These are phyloP conservation scores for Fraxinus quadrangulata DNA, from an alignment of 257 asterid species.

Conservation along the genomic window DNA sequence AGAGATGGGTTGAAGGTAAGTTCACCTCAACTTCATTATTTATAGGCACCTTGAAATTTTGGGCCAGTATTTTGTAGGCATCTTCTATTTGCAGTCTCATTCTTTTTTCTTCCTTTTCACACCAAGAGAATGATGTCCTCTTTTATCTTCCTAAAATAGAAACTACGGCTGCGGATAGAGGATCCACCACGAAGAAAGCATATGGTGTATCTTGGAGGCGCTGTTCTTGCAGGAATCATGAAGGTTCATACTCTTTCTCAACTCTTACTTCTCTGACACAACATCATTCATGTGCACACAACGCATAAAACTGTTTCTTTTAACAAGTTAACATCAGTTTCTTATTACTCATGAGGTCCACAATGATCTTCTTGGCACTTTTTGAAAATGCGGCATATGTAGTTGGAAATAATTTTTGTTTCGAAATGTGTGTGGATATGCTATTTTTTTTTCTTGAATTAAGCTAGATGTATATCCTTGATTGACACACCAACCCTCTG, in stretches of 20 bases:
- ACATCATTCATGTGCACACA: slow-evolving; percentile 13
- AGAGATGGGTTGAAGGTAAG: slow-evolving; percentile 93
- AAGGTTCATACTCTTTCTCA: slow-evolving; percentile 47
- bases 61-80: not conserved
- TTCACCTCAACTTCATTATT: not conserved
- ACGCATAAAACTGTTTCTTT: slow-evolving; percentile 6
- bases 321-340: not conserved
- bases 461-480: too few relatives aligned
- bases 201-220: slow-evolving; percentile 98
- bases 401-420: not conserved
- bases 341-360: not conserved
- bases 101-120: not conserved
- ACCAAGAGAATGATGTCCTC: not conserved
- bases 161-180: slow-evolving; percentile 88
- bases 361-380: not conserved
- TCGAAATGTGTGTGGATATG: not conserved
- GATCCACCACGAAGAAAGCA: slow-evolving; percentile 99
- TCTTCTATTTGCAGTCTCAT: not conserved
- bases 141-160: slow-evolving; percentile 45
- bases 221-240: slow-evolving; percentile 99
- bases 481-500: too few relatives aligned
- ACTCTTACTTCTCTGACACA: slow-evolving; percentile 23
- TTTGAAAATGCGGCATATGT: not conserved
- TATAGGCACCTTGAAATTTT: not conserved
- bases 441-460: too few relatives aligned